These are phyloP conservation scores for Albophoma yamanashiensis DNA, from an alignment of 2,329 filamentous ascomycete species.

Conservation along the genomic window DNA sequence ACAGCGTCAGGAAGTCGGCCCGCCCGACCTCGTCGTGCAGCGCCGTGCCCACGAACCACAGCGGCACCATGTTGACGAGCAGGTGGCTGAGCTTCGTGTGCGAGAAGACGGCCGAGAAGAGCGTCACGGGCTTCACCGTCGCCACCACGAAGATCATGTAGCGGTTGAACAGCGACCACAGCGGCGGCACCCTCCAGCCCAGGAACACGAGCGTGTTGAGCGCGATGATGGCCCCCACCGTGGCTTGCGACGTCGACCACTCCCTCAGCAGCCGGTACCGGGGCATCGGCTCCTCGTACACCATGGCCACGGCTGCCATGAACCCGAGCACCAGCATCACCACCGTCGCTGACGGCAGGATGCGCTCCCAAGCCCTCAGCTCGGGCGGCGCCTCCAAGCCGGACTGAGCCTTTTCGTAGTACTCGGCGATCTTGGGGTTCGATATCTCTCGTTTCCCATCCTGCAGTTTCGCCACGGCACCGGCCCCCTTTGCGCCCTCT, in stretches of 20 bases:
- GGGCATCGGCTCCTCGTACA: constrained; percentile 43
- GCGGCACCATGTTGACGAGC: constrained; percentile 49
- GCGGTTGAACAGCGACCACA: constrained; percentile 57
- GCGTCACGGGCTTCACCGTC: constrained; percentile 49
- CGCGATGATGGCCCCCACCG: constrained; percentile 50
- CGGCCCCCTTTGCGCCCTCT: constrained; percentile 19
- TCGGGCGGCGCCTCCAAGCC: constrained; percentile 40
- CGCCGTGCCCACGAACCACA: constrained; percentile 56
- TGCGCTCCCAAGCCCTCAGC: constrained; percentile 37
- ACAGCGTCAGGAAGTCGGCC: constrained; percentile 58
- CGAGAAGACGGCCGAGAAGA: constrained; percentile 58
- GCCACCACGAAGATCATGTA: constrained; percentile 57
- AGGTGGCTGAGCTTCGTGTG: constrained; percentile 56
- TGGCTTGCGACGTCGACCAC: constrained; percentile 51
- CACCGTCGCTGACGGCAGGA: constrained; percentile 42
- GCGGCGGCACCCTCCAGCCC: constrained; percentile 52
- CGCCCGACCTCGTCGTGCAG: constrained; percentile 63
- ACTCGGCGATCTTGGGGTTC: constrained; percentile 26
- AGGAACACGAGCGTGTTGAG: constrained; percentile 46
- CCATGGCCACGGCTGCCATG: constrained; percentile 30
- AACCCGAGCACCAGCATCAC: constrained; percentile 32
- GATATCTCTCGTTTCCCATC: constrained; percentile 25
- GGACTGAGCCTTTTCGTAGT: constrained; percentile 35
- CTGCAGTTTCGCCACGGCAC: constrained; percentile 29
- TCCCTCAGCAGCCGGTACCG: constrained; percentile 46